A percentile compares a stretch with the other conserved stretches of the same genome.
These are phyloP conservation scores for Tripterygium wilfordii DNA, from an alignment of 177 flowering plant species.

Conservation along the genomic window DNA sequence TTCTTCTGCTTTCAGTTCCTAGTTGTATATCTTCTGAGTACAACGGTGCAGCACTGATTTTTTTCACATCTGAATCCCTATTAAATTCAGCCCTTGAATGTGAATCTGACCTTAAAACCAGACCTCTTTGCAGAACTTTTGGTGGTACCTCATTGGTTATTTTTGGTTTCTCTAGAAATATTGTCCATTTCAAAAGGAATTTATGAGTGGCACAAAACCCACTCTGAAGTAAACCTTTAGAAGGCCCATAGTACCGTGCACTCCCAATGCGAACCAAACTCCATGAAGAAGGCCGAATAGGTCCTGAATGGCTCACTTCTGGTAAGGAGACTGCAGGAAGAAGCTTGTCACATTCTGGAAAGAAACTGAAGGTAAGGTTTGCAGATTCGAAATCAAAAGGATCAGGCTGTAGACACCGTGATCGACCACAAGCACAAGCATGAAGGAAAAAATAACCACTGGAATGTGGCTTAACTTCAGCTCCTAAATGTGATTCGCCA, in stretches of 20 bases:
- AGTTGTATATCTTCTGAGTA: slow-evolving; percentile 16
- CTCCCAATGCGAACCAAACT: slow-evolving; percentile 70
- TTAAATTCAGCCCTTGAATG: slow-evolving; percentile 17
- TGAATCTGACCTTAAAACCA: slow-evolving; percentile 12
- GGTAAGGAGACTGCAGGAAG: slow-evolving; percentile 60
- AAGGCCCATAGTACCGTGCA: slow-evolving; percentile 73
- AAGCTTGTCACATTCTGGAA: slow-evolving; percentile 64
- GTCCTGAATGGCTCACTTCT: slow-evolving; percentile 31
- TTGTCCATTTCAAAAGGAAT: slow-evolving; percentile 66
- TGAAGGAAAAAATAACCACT: slow-evolving; percentile 91
- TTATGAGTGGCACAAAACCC: slow-evolving; percentile 67
- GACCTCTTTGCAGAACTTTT: slow-evolving; percentile 21
- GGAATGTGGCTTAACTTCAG: slow-evolving; percentile 50
- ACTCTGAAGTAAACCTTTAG: slow-evolving; percentile 84
- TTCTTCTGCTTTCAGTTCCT: slow-evolving; percentile 26
- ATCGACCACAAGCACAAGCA: slow-evolving; percentile 97
- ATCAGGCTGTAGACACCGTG: slow-evolving; percentile 56
- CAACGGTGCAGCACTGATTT: slow-evolving; percentile 16
- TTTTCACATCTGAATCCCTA: slow-evolving; percentile 25
- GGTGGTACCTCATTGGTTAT: slow-evolving; percentile 15
- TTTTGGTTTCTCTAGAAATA: slow-evolving; percentile 39
- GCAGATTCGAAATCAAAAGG: slow-evolving; percentile 93
- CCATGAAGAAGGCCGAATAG: slow-evolving; percentile 64
- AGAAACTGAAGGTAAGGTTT: slow-evolving; percentile 42
- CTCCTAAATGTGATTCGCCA: slow-evolving; percentile 20